Evolutionary conservation across 345 rosid species (phyloP).

Genomic region (Aquilaria sinensis): DNA sequence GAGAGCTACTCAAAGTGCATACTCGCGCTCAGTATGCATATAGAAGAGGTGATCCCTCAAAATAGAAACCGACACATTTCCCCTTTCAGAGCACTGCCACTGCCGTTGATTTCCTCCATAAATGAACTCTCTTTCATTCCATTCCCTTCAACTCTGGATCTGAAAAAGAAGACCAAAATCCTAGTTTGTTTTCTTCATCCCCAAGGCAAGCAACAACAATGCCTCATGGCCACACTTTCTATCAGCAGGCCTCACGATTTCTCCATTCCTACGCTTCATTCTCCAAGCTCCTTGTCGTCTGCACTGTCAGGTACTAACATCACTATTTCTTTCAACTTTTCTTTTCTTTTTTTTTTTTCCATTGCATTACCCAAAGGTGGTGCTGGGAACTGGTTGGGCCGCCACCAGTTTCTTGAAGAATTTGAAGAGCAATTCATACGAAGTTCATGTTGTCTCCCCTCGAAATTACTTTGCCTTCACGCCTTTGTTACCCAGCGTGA

Average conservation of each 20-base stretch:
- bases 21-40: too few relatives aligned
- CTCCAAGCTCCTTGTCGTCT: conserved; percentile 43
- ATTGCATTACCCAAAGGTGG: conserved; percentile 13
- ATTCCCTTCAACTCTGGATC: too few relatives aligned
- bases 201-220: too few relatives aligned
- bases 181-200: too few relatives aligned
- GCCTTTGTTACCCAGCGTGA: conserved; percentile 77
- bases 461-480: conserved; percentile 82
- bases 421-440: conserved; percentile 44
- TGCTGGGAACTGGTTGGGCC: conserved; percentile 85
- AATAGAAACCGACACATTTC: too few relatives aligned
- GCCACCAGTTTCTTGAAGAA: conserved; percentile 66
- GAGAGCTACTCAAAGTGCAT: too few relatives aligned
- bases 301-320: conserved; percentile 35
- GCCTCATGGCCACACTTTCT: conserved; percentile 25
- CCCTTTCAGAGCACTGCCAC: too few relatives aligned
- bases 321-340: not conserved
- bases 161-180: too few relatives aligned
- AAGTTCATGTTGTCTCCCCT: conserved; percentile 68
- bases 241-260: conserved; percentile 28
- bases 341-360: not conserved
- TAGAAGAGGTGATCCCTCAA: too few relatives aligned
- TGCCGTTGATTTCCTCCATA: too few relatives aligned
- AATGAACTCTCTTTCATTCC: too few relatives aligned
- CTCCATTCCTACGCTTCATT: conserved; percentile 38